Percentiles rank a stretch among this genome's conserved stretches.
phyloP scores from a whole-genome alignment of 768 basidiomycete species.

The Russula olivacea region DNA sequence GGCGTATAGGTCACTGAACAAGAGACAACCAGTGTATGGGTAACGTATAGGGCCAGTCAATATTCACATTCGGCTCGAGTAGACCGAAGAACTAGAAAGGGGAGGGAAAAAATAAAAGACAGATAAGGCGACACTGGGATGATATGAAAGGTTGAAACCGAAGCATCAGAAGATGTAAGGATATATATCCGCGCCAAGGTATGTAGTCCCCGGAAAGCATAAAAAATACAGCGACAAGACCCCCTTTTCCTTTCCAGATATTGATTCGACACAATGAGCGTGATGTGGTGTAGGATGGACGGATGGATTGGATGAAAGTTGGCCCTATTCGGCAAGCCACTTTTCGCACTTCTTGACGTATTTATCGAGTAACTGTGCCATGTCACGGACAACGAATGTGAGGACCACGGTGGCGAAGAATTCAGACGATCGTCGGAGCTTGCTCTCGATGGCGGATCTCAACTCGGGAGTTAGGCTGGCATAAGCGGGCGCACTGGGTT shows the following conservation, averaged over 20 bases:
- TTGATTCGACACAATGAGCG: not conserved
- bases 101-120: not conserved
- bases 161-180: constrained; percentile 26
- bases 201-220: constrained; percentile 31
- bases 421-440: constrained; percentile 78
- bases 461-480: constrained; percentile 60
- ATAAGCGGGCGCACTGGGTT: constrained; percentile 68
- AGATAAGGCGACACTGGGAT: constrained; percentile 7
- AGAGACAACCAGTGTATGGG: constrained; percentile 12
- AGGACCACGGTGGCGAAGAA: constrained; percentile 87
- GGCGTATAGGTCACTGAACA: constrained; percentile 9
- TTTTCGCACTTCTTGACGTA: constrained; percentile 92
- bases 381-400: constrained; percentile 83
- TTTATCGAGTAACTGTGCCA: constrained; percentile 83
- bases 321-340: constrained; percentile 70
- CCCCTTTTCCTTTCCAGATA: constrained; percentile 12
- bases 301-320: not conserved
- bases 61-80: constrained; percentile 1
- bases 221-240: constrained; percentile 30
- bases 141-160: constrained; percentile 30
- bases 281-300: constrained; percentile 2
- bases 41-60: constrained; percentile 17
- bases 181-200: constrained; percentile 27
- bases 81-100: not conserved
- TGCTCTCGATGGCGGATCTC: constrained; percentile 59